These are phyloP conservation scores for Tolypocladium pustulatum DNA, from an alignment of 2,329 filamentous ascomycete genomes.

Conservation along the genomic window DNA sequence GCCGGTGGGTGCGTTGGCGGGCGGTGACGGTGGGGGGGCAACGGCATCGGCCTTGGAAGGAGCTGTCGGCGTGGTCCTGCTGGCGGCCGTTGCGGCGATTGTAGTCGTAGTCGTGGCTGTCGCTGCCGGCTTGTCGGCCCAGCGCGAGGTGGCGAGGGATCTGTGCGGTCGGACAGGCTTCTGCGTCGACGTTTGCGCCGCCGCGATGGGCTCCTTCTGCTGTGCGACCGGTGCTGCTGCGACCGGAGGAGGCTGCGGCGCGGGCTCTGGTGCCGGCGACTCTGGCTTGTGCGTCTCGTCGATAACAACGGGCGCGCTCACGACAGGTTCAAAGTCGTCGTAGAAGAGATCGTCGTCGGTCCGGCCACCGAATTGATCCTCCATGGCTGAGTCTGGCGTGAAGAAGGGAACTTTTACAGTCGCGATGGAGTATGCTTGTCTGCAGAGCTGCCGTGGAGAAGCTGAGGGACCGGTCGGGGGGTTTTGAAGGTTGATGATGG, in stretches of 20 bases:
- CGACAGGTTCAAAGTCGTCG: slow-evolving; percentile 50
- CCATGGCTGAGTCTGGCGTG: slow-evolving; percentile 26
- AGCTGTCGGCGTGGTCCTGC: not conserved
- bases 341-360: slow-evolving; percentile 54
- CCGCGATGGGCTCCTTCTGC: not conserved
- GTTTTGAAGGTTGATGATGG: not conserved
- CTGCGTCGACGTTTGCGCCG: not conserved
- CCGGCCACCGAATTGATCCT: slow-evolving; percentile 49
- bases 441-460: not conserved
- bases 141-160: slow-evolving; percentile 20
- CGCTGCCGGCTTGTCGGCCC: slow-evolving; percentile 18
- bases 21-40: slow-evolving; percentile 5
- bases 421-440: not conserved
- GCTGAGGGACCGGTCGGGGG: too few species aligned
- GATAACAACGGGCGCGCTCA: slow-evolving; percentile 20
- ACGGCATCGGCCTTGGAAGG: slow-evolving; percentile 2
- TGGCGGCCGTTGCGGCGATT: not conserved
- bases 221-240: not conserved
- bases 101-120: not conserved
- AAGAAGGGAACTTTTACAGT: not conserved
- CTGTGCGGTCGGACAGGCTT: slow-evolving; percentile 3
- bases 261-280: slow-evolving; percentile 9
- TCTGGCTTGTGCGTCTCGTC: slow-evolving; percentile 4
- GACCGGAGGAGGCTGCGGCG: slow-evolving; percentile 4
- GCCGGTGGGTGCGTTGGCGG: slow-evolving; percentile 2